Evolutionary conservation across 148 eudicot genomes (phyloP), one percentile per base, ranked within the genome.

Genomic region (Dianthus caryophyllus): DNA sequence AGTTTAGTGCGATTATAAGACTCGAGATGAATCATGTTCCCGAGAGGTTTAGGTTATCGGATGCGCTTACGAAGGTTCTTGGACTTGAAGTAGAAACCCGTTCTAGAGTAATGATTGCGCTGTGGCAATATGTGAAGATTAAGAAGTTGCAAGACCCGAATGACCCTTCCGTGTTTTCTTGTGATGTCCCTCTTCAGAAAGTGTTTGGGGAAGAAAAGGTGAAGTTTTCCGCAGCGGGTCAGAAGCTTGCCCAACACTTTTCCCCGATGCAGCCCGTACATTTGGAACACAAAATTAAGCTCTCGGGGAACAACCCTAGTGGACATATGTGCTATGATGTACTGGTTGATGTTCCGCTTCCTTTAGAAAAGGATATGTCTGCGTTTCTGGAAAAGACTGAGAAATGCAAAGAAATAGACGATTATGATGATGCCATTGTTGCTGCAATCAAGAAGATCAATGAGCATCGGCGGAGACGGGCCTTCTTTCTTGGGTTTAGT

Each of bases 401-500:
- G 81, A 84, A 84, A 58, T 76, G 83, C 77, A 81, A 75, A 79
- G 97, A 85, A 66, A 86, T 94, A 71, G 96, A 94, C 80, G 92
- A 86, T 65, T 90, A 81, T 78, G 92, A 94, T 59, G 80, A 81
- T 64, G 80, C 83, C 46, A 90, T 94, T 64, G 83, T 80, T 72
- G 67, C 80, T 80, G 92, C 98, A 46, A 75, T 90, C 62, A 86
- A 87, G 84, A 88, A 90, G 82, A 85, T 94, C 68, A 73, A 86
- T 67, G 97, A 94, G 65, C 98, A 90, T 80, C 78, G 80, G 55
- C 75, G 77, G 8, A 83, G 96, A 75, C 80, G 88, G 51, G 92
- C 96, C 65, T 94, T 94, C 80, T 94, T 94, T 82, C 86, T 90
- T 10, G 98, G 98, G 22, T 90, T 94, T 47, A 94, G 97, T 68